Evolutionary conservation across 2,329 filamentous ascomycete genomes (phyloP), one percentile per base, ranked within the genome.

Genomic region (Penicillium sp.): DNA sequence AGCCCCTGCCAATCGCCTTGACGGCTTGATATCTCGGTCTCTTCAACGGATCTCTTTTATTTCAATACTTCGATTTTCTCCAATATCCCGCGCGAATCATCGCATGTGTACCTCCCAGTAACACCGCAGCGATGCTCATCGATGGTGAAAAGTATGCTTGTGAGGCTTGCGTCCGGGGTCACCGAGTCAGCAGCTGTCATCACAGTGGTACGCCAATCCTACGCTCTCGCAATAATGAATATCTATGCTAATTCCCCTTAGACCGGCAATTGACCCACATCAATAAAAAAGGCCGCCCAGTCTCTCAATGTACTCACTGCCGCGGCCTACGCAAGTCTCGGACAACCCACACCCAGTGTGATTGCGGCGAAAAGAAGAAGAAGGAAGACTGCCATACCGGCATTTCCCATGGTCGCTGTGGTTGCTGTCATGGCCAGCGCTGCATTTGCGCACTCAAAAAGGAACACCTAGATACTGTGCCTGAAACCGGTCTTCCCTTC

Each of bases 111-210:
- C 66, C 57, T 64, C 61, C 60, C 68, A 75, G 70, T 72, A 71
- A 71, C 68, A 57, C 49, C 69, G 66, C 67, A 68, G 67, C 65
- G 66, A 93, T 93, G 90, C 83, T 93, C 76, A 90, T 93, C 77
- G 88, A 96, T 83, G 93, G 93, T 78, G 91, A 96, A 82, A 97
- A 97, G 83, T 97, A 86, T 82, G 93, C 93, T 79, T 97, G 93
- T 83, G 91, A 96, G 81, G 93, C 93, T 80, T 99, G 94, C 81
- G 92, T 99, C 75, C 90, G 94, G 78, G 94, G 94, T 74, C 94
- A 99, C 82, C 91, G 94, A 75, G 94, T 99, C 75, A 97, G 93
- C 88, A 96, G 94, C 76, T 99, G 94, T 83, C 91, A 93, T 77
- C 94, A 99, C 78, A 85, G 86, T 76, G 92, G 93, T 96, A 86